Conservation (phyloP, 2,329 filamentous ascomycete species). For the Dryadomyces sulphureus region DNA sequence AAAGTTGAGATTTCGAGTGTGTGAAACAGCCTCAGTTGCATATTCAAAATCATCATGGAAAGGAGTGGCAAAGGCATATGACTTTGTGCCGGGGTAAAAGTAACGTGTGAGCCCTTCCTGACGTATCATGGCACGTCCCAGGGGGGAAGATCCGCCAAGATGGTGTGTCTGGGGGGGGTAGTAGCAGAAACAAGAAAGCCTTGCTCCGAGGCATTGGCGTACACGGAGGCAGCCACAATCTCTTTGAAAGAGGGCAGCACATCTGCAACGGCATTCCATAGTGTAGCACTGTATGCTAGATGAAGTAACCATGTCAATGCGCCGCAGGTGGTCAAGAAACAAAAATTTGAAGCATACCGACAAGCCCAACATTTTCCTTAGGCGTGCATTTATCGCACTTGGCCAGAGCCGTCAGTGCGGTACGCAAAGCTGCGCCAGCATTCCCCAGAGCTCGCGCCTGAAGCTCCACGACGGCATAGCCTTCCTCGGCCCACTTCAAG, state of each 20-base stretch:
- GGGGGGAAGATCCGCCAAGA: neutral
- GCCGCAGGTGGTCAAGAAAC: neutral
- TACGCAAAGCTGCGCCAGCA: conserved; percentile 20
- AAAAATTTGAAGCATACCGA: conserved; percentile 15
- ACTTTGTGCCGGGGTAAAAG: neutral
- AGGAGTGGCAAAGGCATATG: conserved; percentile 4
- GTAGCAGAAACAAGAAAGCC: neutral
- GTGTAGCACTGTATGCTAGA: conserved; percentile 9
- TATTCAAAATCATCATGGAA: conserved; percentile 6
- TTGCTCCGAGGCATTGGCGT: conserved; percentile 5
- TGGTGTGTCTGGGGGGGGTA: conserved; percentile 1
- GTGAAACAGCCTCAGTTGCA: conserved; percentile 39
- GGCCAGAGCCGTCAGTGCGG: conserved; percentile 9
- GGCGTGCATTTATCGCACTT: conserved; percentile 16
- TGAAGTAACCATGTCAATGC: neutral
- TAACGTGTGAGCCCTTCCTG: neutral
- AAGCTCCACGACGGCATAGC: conserved; percentile 46
- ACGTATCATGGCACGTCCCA: neutral
- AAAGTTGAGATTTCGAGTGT: conserved; percentile 51
- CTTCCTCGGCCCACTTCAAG: conserved; percentile 59
- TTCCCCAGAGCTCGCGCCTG: conserved; percentile 13
- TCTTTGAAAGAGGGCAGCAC: neutral
- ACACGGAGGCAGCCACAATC: conserved; percentile 10
- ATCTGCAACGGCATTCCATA: conserved; percentile 12
- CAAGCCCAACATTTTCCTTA: conserved; percentile 23